Base-by-base conservation (phyloP, 768 basidiomycete genomes). In the Cystoderma amianthinum region DNA sequence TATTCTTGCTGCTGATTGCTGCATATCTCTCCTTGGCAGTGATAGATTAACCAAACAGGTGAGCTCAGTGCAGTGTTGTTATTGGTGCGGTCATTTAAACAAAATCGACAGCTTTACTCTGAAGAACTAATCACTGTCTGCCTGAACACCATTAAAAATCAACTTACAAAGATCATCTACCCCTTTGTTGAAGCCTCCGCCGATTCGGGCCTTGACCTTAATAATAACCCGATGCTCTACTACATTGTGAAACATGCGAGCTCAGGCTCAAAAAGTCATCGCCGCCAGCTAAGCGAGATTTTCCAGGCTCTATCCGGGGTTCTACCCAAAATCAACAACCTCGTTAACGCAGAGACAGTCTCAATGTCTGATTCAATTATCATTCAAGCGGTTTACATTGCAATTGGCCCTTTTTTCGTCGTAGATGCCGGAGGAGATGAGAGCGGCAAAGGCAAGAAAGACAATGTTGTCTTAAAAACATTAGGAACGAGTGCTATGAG, bases 401-500 rank as follows among this genome's bases (percentile, higher is more conserved):
- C 92, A 3, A 91, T 97, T 48, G 89, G 88, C 5, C 94, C 95
- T 0, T 93, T 98, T 58, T 98, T 98, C 54, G 80, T 91, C 4
- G 78, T 79, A n/a, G 89, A 90, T 32, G 65, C 68, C 10, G 65
- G 69, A 0, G 66, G 60, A 3, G 82, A 83, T 22, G 64, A 67
- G 30, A 77, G 80, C 36, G 57, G 51, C 30, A 53, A 58, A 45
- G 48, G 60, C 16, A 65, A 61, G 61, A 9, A 79, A 71, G 63
- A 76, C 63, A 42, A 20, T 39, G 66, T 76, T 4, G 77, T 88
- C 3, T 61, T 82, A 47, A 72, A 65, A 52, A 85, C 82, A 0
- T 69, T 91, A 28, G 85, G 89, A 2, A 79, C 73, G 50, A 82
- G 82, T 36, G 84, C 88, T 0, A 85, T 93, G 78, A 76, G 90